Base-by-base conservation (phyloP, 495 filamentous ascomycete species). In the Lophium mytilinum region DNA sequence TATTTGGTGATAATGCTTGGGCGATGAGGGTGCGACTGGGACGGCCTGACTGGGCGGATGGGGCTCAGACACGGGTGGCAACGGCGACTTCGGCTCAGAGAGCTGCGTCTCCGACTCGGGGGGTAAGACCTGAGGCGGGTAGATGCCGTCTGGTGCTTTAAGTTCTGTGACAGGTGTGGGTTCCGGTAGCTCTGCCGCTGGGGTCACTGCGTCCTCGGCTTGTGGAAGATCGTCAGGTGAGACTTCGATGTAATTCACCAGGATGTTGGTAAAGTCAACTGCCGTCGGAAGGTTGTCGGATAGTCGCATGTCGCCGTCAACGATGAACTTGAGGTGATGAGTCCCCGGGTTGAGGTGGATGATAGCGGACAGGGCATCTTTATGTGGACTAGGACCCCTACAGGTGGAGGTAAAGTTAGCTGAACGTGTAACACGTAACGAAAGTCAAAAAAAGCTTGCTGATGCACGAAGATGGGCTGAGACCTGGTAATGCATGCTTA, bases 231-330 rank as follows among this genome's bases (percentile, higher is more conserved):
- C 86, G 61, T 94, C 87, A 9, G 88, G 80, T 67, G 78, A 89
- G 52, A 97, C 86, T 73, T 98, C 93, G 64, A 98, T 84, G 66
- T 98, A 98, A 73, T 98, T 98, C 58, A 98, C 90, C 18, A 98
- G 75, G 66, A 95, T 91, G 67, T 95, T 95, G 41, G 89, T 93
- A 69, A 90, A 95, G 72, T 98, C 93, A 24, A 98, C 93, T 0
- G 93, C 92, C 0, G 94, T 97, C 2, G 93, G 91, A 19, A 95
- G 80, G 58, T 86, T 81, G 43, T 87, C 83, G 5, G 91, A 90
- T 15, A 88, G 88, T 57, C 83, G 79, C 90, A 97, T 96, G 58
- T 90, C 84, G 37, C 86, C 87, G 71, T 96, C 90, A 24, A 97
- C 89, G 62, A 98, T 81, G 74, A 97, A 98, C 65, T 93, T 90